phyloP scores from a whole-genome alignment of 805 yeast genomes.

The Henningerozyma blattae region DNA sequence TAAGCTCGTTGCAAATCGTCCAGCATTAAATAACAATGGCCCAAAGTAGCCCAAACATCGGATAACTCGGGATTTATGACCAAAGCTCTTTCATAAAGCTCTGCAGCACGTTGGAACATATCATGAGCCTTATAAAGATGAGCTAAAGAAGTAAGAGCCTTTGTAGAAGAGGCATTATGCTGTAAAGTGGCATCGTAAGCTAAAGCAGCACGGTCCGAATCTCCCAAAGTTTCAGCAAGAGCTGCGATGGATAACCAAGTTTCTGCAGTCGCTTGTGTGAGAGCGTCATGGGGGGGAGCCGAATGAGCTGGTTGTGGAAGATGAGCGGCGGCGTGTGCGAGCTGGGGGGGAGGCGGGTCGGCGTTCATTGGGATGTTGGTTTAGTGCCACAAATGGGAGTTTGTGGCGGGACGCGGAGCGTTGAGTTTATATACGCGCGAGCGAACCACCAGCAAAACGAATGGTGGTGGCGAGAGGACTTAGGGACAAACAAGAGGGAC shows the following conservation, averaged over 20 bases:
- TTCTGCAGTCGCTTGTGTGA: constrained; percentile 49
- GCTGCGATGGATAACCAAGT: constrained; percentile 88
- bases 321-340: too few species aligned
- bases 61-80: constrained; percentile 78
- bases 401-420: too few species aligned
- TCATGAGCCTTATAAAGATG: constrained; percentile 81
- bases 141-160: constrained; percentile 76
- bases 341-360: too few species aligned
- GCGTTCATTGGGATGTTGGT: too few species aligned
- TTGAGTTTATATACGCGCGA: too few species aligned
- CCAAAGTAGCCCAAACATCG: constrained; percentile 93
- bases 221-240: constrained; percentile 80
- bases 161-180: constrained; percentile 76
- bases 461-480: too few species aligned
- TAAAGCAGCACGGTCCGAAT: constrained; percentile 76
- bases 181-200: constrained; percentile 83
- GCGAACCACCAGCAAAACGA: too few species aligned
- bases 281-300: constrained; percentile 16
- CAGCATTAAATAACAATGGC: constrained; percentile 93
- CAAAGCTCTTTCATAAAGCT: constrained; percentile 79
- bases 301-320: neutral
- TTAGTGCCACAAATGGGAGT: too few species aligned
- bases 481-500: too few species aligned
- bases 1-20: constrained; percentile 94
- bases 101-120: constrained; percentile 89